phyloP scores from a whole-genome alignment of 2,329 filamentous ascomycete genomes.

The Metarhizium robertsii region DNA sequence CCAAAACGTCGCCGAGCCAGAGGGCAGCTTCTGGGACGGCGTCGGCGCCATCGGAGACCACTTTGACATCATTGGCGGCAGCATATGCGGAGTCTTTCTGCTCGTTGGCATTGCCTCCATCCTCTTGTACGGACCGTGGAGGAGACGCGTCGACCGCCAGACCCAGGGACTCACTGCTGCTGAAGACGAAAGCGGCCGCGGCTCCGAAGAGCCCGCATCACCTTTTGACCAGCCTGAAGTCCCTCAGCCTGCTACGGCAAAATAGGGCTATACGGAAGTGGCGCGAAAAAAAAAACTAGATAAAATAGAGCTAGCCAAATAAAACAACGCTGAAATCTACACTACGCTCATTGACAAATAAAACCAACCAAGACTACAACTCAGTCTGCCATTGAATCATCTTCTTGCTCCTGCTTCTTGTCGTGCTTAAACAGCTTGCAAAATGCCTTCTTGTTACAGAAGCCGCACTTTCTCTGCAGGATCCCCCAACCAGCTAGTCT shows the following conservation, averaged over 20 bases:
- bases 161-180: conserved; percentile 7
- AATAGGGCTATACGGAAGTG: not conserved
- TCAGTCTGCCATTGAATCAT: not conserved
- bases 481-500: conserved; percentile 3
- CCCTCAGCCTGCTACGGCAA: not conserved
- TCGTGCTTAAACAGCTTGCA: conserved; percentile 5
- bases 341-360: not conserved
- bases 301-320: not conserved
- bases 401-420: not conserved
- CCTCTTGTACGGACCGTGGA: conserved; percentile 71
- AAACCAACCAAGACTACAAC: not conserved
- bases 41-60: conserved; percentile 67
- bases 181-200: not conserved
- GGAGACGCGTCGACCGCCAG: conserved; percentile 33
- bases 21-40: conserved; percentile 83
- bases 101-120: conserved; percentile 67
- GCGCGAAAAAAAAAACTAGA: too few relatives aligned
- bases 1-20: conserved; percentile 62
- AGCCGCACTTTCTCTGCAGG: conserved; percentile 7
- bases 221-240: not conserved
- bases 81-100: conserved; percentile 78
- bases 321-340: not conserved
- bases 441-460: conserved; percentile 8
- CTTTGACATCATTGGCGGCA: conserved; percentile 78
- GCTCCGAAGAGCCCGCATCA: not conserved